Evolutionary conservation across 257 asterid species (phyloP).

Genomic region (Solanum rostratum): DNA sequence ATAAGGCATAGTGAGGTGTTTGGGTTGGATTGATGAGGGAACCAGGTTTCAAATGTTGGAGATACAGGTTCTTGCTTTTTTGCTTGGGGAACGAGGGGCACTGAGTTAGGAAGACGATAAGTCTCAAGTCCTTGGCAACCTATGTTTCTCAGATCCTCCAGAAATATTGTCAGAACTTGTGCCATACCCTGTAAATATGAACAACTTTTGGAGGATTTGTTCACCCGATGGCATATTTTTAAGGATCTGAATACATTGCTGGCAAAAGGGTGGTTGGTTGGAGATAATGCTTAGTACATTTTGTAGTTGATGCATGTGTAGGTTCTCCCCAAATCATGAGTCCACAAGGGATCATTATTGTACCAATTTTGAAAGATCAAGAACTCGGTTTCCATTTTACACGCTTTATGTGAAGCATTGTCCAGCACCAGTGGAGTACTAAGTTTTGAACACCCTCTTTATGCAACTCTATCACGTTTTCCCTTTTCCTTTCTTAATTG

Average conservation of each 20-base stretch:
- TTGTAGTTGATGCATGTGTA: background rate
- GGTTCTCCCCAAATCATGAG: background rate
- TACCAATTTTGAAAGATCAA: background rate
- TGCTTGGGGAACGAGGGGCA: background rate
- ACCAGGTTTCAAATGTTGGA: background rate
- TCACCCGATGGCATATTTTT: background rate
- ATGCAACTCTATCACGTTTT: background rate
- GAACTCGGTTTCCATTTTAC: background rate
- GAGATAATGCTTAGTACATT: background rate
- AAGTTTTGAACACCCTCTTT: background rate
- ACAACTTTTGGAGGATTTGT: background rate
- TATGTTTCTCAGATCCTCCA: background rate
- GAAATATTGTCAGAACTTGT: background rate
- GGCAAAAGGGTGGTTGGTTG: background rate
- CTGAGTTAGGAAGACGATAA: background rate
- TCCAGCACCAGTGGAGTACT: background rate
- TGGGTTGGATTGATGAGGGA: background rate
- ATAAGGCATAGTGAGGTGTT: background rate
- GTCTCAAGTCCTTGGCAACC: background rate
- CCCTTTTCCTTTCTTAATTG: background rate
- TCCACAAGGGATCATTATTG: background rate
- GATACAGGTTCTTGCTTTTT: background rate
- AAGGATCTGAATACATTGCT: background rate
- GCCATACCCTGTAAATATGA: background rate
- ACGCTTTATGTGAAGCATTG: background rate